Evolutionary conservation across 768 basidiomycete genomes (phyloP), one percentile per base, ranked within the genome.

Genomic region (Pholiota microspora): DNA sequence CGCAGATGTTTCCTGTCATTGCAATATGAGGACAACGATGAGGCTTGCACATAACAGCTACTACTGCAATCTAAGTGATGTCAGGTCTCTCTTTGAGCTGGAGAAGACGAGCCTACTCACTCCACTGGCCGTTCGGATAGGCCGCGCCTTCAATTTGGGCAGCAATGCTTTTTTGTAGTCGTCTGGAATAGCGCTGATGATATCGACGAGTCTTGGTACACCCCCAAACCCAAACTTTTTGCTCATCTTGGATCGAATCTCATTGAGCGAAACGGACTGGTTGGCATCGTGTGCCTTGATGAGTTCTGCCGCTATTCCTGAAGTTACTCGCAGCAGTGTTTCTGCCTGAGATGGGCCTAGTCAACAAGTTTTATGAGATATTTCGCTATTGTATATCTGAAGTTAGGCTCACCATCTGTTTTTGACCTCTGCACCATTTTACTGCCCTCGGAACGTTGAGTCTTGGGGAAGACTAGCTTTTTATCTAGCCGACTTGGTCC

Each of bases 1-100:
- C 97, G 73, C 97, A 99, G 53, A 99, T 98, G 64, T 99, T 99
- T 25, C 97, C 97, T 0, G 97, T 99, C 93, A 99, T 97, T 7
- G 97, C 97, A 53, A 99, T 98, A 73, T 99, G 97, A 3, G 97
- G 97, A 77, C 97, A 99, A 51, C 97, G 84, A 77, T 99, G 97
- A 1, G 97, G 97, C 67, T 98, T 99, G 77, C 94, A 96, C 97
- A 99, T 99, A n/a, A 99, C 96, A 7, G 97, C 97, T 12, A 99
- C 97, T 21, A 98, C 96, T 13, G 96, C 97, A 55, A 98, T 95
- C 94, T 96, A 55, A 42, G 53, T 31, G 24, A 10, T 28, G 31
- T 40, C 28, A 53, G 3, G 27, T 15, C n/a, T 24, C n/a, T 9
- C 10, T 21, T 24, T 24, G n/a, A 4, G 18, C 31, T 3, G 36